Percentiles rank a stretch among this genome's conserved stretches.
Conservation (phyloP, 257 asterid genomes). For the Avicennia marina region DNA sequence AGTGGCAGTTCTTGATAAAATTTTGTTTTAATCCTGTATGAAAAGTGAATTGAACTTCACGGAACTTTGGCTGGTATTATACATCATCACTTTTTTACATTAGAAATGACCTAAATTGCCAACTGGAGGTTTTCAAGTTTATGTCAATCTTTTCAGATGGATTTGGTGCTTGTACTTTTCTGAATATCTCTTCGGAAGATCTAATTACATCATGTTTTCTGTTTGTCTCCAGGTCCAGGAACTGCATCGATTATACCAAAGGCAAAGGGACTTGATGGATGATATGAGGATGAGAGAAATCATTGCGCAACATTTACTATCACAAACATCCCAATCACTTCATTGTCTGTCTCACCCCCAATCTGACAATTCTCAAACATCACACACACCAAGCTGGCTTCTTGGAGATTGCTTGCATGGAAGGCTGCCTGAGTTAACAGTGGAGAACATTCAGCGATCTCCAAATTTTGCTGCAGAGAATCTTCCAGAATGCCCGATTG, state of each 20-base stretch:
- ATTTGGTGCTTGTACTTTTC: background rate
- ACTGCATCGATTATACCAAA: slow-evolving; percentile 59
- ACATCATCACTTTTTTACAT: background rate
- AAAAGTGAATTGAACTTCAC: background rate
- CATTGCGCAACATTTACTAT: slow-evolving; percentile 20
- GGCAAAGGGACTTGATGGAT: slow-evolving; percentile 64
- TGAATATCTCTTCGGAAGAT: background rate
- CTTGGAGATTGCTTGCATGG: slow-evolving; percentile 17
- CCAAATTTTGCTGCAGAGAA: slow-evolving; percentile 15
- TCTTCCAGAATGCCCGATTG: slow-evolving; percentile 15
- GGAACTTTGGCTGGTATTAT: background rate
- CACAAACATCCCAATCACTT: slow-evolving; percentile 31
- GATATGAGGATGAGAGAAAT: slow-evolving; percentile 39
- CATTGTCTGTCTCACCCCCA: slow-evolving; percentile 21
- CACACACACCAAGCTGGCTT: slow-evolving; percentile 31
- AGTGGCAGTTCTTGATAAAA: background rate
- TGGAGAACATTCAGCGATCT: slow-evolving; percentile 27
- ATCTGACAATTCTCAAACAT: slow-evolving; percentile 28
- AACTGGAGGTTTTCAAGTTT: background rate
- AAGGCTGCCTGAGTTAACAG: slow-evolving; percentile 21
- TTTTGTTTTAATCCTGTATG: background rate
- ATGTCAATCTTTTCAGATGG: slow-evolving; percentile 3
- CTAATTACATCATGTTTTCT: background rate
- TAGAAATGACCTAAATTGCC: background rate
- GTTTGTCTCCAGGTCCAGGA: slow-evolving; percentile 57